A percentile compares a stretch with the other conserved stretches of the same genome.
phyloP scores from a whole-genome alignment of 225 moss, liverwort and hornwort genomes.

The Marchantia polymorpha region DNA sequence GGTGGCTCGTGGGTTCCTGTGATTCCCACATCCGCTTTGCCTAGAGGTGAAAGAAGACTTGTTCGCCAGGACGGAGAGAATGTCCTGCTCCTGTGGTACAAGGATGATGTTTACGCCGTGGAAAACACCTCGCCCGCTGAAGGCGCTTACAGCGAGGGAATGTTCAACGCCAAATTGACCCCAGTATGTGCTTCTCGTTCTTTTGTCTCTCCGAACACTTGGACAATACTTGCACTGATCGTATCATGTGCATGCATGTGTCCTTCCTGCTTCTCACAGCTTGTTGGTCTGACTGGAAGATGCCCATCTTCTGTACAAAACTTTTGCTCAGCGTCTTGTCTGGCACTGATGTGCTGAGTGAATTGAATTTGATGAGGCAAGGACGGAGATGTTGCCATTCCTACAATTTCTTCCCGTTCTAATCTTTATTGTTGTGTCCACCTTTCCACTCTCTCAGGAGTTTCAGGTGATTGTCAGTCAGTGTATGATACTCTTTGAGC shows the following conservation, averaged over 20 bases:
- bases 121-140: conserved; percentile 96
- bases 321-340: too few relatives aligned
- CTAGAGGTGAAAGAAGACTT: conserved; percentile 76
- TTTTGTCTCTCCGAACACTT: not conserved
- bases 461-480: too few relatives aligned
- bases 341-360: too few relatives aligned
- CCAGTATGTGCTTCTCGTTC: conserved; percentile 41
- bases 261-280: not conserved
- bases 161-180: conserved; percentile 87
- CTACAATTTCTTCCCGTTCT: too few relatives aligned
- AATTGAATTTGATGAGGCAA: too few relatives aligned
- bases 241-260: not conserved
- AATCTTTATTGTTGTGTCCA: too few relatives aligned
- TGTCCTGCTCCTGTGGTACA: conserved; percentile 86
- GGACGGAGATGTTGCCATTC: too few relatives aligned
- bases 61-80: conserved; percentile 87
- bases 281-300: too few relatives aligned
- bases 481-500: too few relatives aligned
- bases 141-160: conserved; percentile 89
- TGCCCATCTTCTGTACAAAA: too few relatives aligned
- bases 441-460: too few relatives aligned
- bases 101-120: conserved; percentile 75
- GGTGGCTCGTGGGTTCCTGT: conserved; percentile 87
- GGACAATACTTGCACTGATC: not conserved
- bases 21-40: conserved; percentile 69